Base-by-base conservation (phyloP, 768 basidiomycete species). In the Boletus rufocinnamomeus region DNA sequence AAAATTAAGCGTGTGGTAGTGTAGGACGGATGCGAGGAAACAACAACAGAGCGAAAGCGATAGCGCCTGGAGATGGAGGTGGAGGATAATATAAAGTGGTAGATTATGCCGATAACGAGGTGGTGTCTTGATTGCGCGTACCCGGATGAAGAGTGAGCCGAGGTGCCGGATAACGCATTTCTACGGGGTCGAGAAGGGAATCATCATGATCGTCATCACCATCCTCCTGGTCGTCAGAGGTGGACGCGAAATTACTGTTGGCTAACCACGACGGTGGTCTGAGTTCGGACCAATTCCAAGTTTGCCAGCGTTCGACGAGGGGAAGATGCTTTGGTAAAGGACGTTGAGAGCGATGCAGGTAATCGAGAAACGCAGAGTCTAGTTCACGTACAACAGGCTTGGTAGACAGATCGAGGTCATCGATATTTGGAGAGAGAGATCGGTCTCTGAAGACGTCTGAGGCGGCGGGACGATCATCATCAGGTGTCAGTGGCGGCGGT, bases 401-500 rank as follows among this genome's bases (percentile, higher is more conserved):
- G 38, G 59, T 27, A 6, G 62, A 40, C 30, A 58, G 54, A 51
- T 62, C 63, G 52, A 63, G 58, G 45, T 64, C 69, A 34, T 62
- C 66, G 23, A 63, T 60, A 19, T 61, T 66, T 16, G 65, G 66
- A 5, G 67, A 65, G 28, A 66, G 64, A 4, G 70, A 72, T 53
- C 56, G 71, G 34, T 56, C 63, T 54, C 56, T 57, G 45, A 74
- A 62, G 32, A 69, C 49, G 32, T 59, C 65, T 4, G 71, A 58
- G 21, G 27, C 53, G n/a, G 40, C 9, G 3, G 60, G 61, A 28
- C 64, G 64, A 57, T 72, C 73, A 28, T 75, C 69, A 59, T 78
- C 74, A 45, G 74, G 74, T 0, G 77, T 76, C 49, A 75, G 66
- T 41, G 76, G 70, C 1, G 76, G 74, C 7, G 76, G 73, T 2